Percentiles rank a stretch among this genome's conserved stretches.
Conservation (phyloP, 805 yeast genomes). For the Cyberlindnera suaveolens region DNA sequence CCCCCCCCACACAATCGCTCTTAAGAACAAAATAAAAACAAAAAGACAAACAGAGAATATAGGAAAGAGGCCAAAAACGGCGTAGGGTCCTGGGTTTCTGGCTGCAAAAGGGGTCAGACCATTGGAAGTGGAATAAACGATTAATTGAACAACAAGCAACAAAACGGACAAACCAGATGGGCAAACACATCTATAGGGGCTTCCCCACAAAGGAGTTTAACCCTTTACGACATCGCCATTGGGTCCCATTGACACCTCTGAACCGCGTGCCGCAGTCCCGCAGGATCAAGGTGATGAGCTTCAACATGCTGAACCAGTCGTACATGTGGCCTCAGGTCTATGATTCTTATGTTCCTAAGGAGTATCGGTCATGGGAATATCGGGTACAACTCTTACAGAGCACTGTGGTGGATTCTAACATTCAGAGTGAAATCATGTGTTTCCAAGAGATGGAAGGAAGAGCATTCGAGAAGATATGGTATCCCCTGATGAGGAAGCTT, state of each 20-base stretch:
- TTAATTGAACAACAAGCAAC: background rate
- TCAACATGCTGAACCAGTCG: slow-evolving; percentile 44
- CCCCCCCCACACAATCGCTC: too few species aligned
- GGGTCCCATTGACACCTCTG: slow-evolving; percentile 8
- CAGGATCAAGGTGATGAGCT: slow-evolving; percentile 32
- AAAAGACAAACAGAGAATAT: too few species aligned
- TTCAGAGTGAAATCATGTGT: slow-evolving; percentile 52
- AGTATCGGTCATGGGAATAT: slow-evolving; percentile 43
- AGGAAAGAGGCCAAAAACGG: too few species aligned
- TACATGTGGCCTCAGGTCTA: slow-evolving; percentile 58
- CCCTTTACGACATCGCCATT: slow-evolving; percentile 14
- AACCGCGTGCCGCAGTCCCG: background rate
- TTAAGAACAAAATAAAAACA: too few species aligned
- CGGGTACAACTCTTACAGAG: slow-evolving; percentile 38
- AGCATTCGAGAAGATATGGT: slow-evolving; percentile 37
- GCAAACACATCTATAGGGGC: background rate
- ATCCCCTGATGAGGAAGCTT: slow-evolving; percentile 22
- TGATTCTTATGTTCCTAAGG: slow-evolving; percentile 39
- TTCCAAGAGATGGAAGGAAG: slow-evolving; percentile 45
- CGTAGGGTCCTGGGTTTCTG: too few species aligned
- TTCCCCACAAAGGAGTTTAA: slow-evolving; percentile 1
- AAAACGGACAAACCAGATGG: background rate
- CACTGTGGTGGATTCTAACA: slow-evolving; percentile 27
- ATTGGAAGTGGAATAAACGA: too few species aligned
- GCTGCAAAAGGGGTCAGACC: too few species aligned